These are phyloP conservation scores for Viola pubescens DNA, from an alignment of 441 rosid genomes.

Conservation along the genomic window DNA sequence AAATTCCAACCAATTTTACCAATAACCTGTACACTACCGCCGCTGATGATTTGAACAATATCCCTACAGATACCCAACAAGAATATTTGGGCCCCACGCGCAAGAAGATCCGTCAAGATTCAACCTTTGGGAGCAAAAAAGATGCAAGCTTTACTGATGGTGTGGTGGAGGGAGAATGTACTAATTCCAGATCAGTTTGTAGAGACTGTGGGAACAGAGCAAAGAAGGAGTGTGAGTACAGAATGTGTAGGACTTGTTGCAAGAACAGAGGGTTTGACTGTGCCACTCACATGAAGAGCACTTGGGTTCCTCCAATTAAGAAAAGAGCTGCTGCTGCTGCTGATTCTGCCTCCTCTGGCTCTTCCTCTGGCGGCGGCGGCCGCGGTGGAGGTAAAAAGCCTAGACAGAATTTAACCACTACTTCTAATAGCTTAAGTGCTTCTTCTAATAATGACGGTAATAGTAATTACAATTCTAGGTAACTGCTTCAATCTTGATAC, in stretches of 20 bases:
- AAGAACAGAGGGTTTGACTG: constrained; percentile 81
- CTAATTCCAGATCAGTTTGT: constrained; percentile 48
- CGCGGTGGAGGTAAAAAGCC: constrained; percentile 40
- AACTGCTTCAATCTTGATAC: constrained; percentile 32
- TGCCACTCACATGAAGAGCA: constrained; percentile 87
- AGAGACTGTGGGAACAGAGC: constrained; percentile 97
- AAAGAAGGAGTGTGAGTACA: constrained; percentile 71
- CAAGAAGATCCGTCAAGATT: constrained; percentile 11
- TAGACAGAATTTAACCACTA: constrained; percentile 23
- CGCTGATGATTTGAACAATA: constrained; percentile 2
- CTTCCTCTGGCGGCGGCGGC: constrained; percentile 31
- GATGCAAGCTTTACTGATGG: not conserved
- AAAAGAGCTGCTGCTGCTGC: constrained; percentile 41
- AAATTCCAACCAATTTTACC: not conserved
- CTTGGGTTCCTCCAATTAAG: constrained; percentile 83
- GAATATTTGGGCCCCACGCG: constrained; percentile 12
- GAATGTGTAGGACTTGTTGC: constrained; percentile 94
- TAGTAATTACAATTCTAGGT: not conserved
- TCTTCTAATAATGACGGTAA: constrained; percentile 28
- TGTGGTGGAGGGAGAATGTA: constrained; percentile 14
- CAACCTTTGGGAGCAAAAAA: not conserved
- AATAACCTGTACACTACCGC: constrained; percentile 11
- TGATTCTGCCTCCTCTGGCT: constrained; percentile 35
- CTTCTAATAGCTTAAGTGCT: constrained; percentile 27
- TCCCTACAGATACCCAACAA: constrained; percentile 1